Conservation (phyloP, 371 early-diverging fungal genomes). For the Smittium culicis region DNA sequence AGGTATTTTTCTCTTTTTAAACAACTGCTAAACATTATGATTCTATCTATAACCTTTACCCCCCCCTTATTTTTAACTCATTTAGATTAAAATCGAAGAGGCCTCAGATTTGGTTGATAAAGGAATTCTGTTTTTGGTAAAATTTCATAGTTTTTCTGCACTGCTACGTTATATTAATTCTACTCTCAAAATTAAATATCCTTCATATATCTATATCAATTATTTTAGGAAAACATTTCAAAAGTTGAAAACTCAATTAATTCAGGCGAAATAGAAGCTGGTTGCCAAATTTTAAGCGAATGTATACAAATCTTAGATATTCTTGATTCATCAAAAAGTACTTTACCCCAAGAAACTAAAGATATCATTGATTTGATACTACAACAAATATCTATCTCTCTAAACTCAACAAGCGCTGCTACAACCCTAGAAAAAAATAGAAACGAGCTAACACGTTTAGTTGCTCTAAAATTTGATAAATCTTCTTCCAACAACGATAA, state of each 20-base stretch:
- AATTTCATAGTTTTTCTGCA: neutral
- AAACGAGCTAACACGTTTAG: slow-evolving; percentile 44
- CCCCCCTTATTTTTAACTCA: neutral
- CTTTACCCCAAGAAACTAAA: neutral
- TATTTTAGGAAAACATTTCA: neutral
- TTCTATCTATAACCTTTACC: neutral
- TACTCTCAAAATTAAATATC: neutral
- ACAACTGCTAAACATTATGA: neutral
- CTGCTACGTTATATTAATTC: too few species aligned
- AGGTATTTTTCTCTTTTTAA: slow-evolving; percentile 1
- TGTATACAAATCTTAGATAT: neutral
- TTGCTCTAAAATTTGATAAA: slow-evolving; percentile 59
- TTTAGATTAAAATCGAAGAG: neutral
- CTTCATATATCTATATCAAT: neutral
- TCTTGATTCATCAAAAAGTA: neutral
- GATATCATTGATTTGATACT: neutral
- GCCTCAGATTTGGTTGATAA: neutral
- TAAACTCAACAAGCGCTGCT: neutral
- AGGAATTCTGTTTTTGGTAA: neutral
- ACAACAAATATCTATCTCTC: neutral
- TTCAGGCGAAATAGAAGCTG: neutral
- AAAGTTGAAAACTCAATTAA: neutral
- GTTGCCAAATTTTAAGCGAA: neutral
- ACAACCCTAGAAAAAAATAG: slow-evolving; percentile 41
- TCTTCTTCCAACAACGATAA: slow-evolving; percentile 57